Evolutionary conservation across 148 eudicot genomes (phyloP), one percentile per base, ranked within the genome.

Genomic region (Fagopyrum homotropicum): DNA sequence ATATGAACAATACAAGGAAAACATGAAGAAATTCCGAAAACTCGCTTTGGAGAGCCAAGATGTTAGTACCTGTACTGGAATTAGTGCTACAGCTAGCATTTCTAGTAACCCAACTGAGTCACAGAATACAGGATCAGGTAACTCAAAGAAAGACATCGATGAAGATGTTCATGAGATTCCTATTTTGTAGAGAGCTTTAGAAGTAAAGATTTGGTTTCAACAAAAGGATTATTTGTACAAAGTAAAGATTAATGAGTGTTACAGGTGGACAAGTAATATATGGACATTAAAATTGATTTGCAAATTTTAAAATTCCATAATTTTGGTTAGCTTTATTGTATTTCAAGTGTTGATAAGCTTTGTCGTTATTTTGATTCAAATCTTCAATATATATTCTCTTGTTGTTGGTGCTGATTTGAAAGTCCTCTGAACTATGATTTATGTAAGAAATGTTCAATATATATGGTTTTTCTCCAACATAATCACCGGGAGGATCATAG

Each of bases 1-100:
- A 72, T 85, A 84, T 44, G 93, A 90, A 75, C 87, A 87, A 73
- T 85, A 90, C 90, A 85, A 81, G 63, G 93, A 86, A 60, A 83
- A 89, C 17, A 45, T 92, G 57, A 84, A 84, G 75, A 88, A 85
- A 48, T 91, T 93, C 77, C 78, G 79, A 83, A 91, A 91, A 60
- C 82, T 89, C 66, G 89, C 90, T 72, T 80, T 88, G 29, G 96
- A 84, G 75, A 82, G 84, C 78, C 80, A 75, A 57, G 88, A 73
- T 9, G 74, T 74, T 22, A 86, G 79, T 55, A 78, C 88, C 1
- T 77, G 92, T 40, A 35, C 40, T 35, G 90, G 84, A 56, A 80
- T 54, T 76, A 87, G 88, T 30, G 88, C 79, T 4, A 83, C 81
- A 47, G 82, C 86, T 69, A 83, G 90, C 52, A 80, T 77, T 75